phyloP scores from a whole-genome alignment of 2,329 filamentous ascomycete genomes.

The Conoideocrella luteorostrata region DNA sequence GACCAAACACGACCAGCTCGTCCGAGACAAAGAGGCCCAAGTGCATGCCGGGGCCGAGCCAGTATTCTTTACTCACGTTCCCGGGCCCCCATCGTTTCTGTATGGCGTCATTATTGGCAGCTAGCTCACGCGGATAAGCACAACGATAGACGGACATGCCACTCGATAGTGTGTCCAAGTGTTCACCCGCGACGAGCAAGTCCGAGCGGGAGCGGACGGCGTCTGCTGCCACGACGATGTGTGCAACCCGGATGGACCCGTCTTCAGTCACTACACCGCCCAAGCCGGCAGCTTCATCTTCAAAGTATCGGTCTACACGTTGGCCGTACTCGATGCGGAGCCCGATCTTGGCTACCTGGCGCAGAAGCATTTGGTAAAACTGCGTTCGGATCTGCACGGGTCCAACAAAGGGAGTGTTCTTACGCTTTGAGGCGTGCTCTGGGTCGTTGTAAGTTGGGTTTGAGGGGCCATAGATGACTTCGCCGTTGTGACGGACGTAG shows the following conservation, averaged over 20 bases:
- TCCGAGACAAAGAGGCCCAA: background rate
- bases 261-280: constrained; percentile 2
- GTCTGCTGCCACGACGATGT: constrained; percentile 12
- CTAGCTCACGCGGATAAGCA: constrained; percentile 1
- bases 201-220: constrained; percentile 6
- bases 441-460: constrained; percentile 4
- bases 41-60: constrained; percentile 5
- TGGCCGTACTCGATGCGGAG: constrained; percentile 8
- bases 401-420: background rate
- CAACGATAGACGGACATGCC: constrained; percentile 7
- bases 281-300: background rate
- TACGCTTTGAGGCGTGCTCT: background rate
- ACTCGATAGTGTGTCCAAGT: background rate
- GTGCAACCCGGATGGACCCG: constrained; percentile 3
- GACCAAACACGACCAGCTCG: constrained; percentile 2
- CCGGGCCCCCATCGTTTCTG: constrained; percentile 1
- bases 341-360: constrained; percentile 7
- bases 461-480: constrained; percentile 6
- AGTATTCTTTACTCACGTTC: constrained; percentile 4
- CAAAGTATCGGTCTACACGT: constrained; percentile 2
- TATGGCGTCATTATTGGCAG: background rate
- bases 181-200: background rate
- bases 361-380: constrained; percentile 4
- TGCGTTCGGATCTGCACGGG: constrained; percentile 1
- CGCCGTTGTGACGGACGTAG: constrained; percentile 4